Base-by-base conservation (phyloP, 2,329 filamentous ascomycete species). In the Aspergillus sp. region DNA sequence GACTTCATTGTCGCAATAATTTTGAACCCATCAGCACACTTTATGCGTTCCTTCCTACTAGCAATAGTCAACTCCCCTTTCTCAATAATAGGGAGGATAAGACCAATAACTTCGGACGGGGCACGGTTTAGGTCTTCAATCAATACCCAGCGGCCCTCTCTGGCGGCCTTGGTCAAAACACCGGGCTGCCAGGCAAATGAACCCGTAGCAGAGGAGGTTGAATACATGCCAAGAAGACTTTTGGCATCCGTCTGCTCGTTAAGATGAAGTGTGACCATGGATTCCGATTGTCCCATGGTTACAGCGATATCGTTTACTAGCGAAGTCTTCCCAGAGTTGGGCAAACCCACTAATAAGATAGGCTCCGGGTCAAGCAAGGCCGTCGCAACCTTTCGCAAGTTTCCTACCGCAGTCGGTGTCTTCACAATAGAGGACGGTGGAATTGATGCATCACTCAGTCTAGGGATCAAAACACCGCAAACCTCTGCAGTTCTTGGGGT, bases 231-330 rank as follows among this genome's bases (percentile, higher is more conserved):
- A 50, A 98, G 82, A 33, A 99, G 80, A 72, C 95, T 87, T 67
- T 98, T 99, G 0, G 91, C 90, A 67, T 99, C 93, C 2, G 90
- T 97, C 66, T 99, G 94, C 67, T 97, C 93, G 62, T 98, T 98
- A 30, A 99, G 74, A 66, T 98, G 91, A 28, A 99, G 75, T 4
- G 91, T 97, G 41, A 98, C 86, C 82, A 98, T 90, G 46, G 80
- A 81, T 5, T 83, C 79, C 19, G 87, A 80, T 67, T 88, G 88
- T 48, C 86, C 87, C 43, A 97, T 79, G 53, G 85, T 80, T 56
- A 80, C 81, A 26, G 91, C 90, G 47, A 91, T 78, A 62, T 96
- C 85, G 51, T 88, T 86, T 10, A 94, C 81, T 13, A 95, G 68
- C 0, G 88, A 83, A 0, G 93, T 96, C 72, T 99, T 99, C 40